Percentiles rank a stretch among this genome's conserved stretches.
Evolutionary conservation across 139 green algal species (phyloP).

Genomic region (Klebsormidium nitens): DNA sequence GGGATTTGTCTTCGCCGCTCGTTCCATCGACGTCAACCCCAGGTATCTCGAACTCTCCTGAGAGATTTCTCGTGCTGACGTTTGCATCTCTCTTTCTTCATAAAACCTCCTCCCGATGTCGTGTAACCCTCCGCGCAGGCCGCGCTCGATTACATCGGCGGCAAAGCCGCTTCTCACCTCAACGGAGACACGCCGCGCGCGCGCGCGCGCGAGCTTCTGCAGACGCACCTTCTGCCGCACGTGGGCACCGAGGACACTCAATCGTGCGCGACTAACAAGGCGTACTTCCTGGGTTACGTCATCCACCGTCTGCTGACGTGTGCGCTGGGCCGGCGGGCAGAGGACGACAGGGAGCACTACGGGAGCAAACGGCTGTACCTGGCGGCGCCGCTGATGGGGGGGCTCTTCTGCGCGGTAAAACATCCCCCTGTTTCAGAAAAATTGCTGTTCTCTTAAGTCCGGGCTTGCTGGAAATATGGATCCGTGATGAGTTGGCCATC

Average conservation of each 20-base stretch:
- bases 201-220: constrained; percentile 46
- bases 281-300: constrained; percentile 51
- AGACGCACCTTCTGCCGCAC: constrained; percentile 50
- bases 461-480: no score
- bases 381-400: constrained; percentile 44
- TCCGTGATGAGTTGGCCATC: no score
- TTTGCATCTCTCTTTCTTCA: background rate
- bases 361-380: constrained; percentile 94
- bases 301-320: constrained; percentile 50
- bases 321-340: constrained; percentile 38
- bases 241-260: constrained; percentile 36
- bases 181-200: background rate
- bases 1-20: no score
- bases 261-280: constrained; percentile 43
- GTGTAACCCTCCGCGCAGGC: no score
- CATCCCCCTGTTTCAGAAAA: no score
- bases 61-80: no score
- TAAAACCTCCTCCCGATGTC: constrained; percentile 56
- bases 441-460: no score
- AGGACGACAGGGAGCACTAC: constrained; percentile 97
- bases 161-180: background rate
- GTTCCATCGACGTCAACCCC: no score
- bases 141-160: constrained; percentile 91
- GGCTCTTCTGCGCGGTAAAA: constrained; percentile 51
- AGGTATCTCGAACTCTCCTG: no score